These are phyloP conservation scores for Alternaria triticimaculans DNA, from an alignment of 2,329 filamentous ascomycete genomes.

Conservation along the genomic window DNA sequence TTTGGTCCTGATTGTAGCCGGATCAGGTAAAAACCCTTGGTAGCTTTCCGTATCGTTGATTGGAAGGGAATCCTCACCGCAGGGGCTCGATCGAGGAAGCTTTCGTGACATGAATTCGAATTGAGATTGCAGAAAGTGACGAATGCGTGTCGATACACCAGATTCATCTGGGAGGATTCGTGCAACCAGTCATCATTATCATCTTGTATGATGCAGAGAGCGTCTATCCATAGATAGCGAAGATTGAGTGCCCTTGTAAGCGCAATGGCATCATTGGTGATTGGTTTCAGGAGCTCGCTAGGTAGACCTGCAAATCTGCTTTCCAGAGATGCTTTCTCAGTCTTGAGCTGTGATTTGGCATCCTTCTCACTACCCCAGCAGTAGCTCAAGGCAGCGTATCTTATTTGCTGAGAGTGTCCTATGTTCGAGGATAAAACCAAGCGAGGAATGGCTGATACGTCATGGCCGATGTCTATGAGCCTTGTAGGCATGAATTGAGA, in stretches of 20 bases:
- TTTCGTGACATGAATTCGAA: background rate
- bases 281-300: background rate
- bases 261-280: background rate
- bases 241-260: background rate
- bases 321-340: background rate
- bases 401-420: rapidly evolving
- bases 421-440: background rate
- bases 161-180: background rate
- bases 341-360: rapidly evolving
- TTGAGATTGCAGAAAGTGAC: background rate
- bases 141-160: background rate
- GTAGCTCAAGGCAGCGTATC: background rate
- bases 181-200: background rate
- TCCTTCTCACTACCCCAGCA: background rate
- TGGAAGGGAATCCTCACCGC: rapidly evolving
- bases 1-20: background rate
- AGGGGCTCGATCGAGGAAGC: background rate
- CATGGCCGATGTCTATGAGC: background rate
- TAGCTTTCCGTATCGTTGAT: rapidly evolving
- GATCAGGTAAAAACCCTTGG: background rate
- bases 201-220: background rate
- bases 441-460: rapidly evolving
- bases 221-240: background rate
- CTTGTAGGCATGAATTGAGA: background rate
- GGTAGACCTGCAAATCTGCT: rapidly evolving